Base-by-base conservation (phyloP, 441 rosid species). In the Corymbia citriodora region DNA sequence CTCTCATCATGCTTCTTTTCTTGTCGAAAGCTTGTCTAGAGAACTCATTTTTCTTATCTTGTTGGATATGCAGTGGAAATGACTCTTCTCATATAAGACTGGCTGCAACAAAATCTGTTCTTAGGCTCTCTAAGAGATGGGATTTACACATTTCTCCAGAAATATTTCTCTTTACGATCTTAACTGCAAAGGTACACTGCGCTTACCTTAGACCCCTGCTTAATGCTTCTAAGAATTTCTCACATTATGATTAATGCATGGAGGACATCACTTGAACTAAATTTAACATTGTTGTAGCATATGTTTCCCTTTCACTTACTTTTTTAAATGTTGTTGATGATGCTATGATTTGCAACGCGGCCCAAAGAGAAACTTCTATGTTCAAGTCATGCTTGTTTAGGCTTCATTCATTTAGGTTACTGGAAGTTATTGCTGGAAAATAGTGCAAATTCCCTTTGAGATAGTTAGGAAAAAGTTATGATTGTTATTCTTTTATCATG, bases 101-200 rank as follows among this genome's bases (percentile, higher is more conserved):
- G 92, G 97, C 97, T 93, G 98, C 99, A 89, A 96, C 99, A 91
- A 97, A 97, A 94, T 95, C 98, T 91, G 95, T 98, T 92, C 95
- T 98, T 88, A 96, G 89, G 90, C 98, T 98, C 89, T 96, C 99
- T 82, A 94, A 95, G 93, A 98, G 95, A 95, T 98, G 98, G 99
- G 98, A 98, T 96, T 93, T 96, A 85, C 96, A 96, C 92, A 94
- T 98, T 89, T 94, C 98, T 89, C 97, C 99, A 48, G 95, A 95
- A 90, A 88, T 96, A 88, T 98, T 97, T 88, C 94, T 92, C 90
- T 92, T 90, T 82, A 96, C 99, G 68, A 91, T 97, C 89, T 92
- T 93, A 93, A 93, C 95, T 89, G 95, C 96, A 91, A 97, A 96
- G 98, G 99, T 96, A 93, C 88, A 93, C 87, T 68, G 82, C 45